Conservation (phyloP, 805 yeast genomes). For the Lipomyces chichibuensis region DNA sequence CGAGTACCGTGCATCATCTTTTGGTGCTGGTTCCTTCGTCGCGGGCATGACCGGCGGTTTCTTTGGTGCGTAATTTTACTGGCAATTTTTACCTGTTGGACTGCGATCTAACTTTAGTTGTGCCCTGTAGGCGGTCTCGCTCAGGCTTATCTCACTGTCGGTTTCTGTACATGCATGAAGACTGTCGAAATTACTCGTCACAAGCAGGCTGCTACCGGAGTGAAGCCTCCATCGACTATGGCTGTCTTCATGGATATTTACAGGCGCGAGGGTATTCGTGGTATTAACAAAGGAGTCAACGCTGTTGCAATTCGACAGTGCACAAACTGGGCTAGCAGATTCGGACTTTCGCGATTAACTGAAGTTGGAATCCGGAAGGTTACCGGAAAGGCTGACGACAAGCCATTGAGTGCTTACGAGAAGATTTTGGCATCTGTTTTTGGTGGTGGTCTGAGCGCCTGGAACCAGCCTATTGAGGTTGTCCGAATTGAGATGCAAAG, state of each 20-base stretch:
- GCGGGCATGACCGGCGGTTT: slow-evolving; percentile 97
- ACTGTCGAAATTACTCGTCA: slow-evolving; percentile 95
- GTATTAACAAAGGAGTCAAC: slow-evolving; percentile 96
- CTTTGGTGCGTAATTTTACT: slow-evolving; percentile 41
- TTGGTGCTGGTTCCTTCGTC: slow-evolving; percentile 71
- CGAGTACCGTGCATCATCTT: slow-evolving; percentile 65
- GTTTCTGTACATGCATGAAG: slow-evolving; percentile 98
- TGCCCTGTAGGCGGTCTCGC: slow-evolving; percentile 63
- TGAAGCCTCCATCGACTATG: slow-evolving; percentile 71
- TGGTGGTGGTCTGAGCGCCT: slow-evolving; percentile 97
- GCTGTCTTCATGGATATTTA: slow-evolving; percentile 85
- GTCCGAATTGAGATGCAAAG: slow-evolving; percentile 98
- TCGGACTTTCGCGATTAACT: slow-evolving; percentile 88
- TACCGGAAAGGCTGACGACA: slow-evolving; percentile 62
- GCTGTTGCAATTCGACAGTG: slow-evolving; percentile 99
- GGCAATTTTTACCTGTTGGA: too few relatives aligned
- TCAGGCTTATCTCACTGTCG: slow-evolving; percentile 81
- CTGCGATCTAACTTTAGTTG: slow-evolving; percentile 49
- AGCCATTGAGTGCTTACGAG: slow-evolving; percentile 71
- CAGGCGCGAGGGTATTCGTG: slow-evolving; percentile 83
- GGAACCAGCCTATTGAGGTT: slow-evolving; percentile 99
- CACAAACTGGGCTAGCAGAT: slow-evolving; percentile 99
- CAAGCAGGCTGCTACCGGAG: slow-evolving; percentile 74
- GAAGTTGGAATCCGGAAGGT: slow-evolving; percentile 76
- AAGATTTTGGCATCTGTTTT: slow-evolving; percentile 82